A percentile compares a stretch with the other conserved stretches of the same genome.
These are phyloP conservation scores for Phaeosphaeriaceae sp. DNA, from an alignment of 2,329 filamentous ascomycete species.

Conservation along the genomic window DNA sequence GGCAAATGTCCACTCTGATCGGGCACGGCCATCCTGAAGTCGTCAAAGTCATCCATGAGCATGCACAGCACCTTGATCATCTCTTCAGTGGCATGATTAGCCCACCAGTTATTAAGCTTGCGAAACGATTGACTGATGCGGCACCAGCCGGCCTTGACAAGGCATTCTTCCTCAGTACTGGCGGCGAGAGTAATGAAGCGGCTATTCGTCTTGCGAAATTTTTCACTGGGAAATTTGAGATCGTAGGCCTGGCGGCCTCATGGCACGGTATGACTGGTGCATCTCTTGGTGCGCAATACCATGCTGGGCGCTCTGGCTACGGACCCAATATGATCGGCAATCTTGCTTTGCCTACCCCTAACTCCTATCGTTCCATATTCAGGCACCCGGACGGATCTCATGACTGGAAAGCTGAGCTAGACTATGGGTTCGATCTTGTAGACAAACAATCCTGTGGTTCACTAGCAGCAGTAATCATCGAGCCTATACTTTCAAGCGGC, in stretches of 20 bases:
- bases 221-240: slow-evolving; percentile 69
- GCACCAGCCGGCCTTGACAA: slow-evolving; percentile 40
- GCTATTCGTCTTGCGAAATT: slow-evolving; percentile 70
- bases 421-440: slow-evolving; percentile 67
- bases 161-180: slow-evolving; percentile 44
- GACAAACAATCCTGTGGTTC: slow-evolving; percentile 66
- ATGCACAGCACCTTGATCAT: slow-evolving; percentile 40
- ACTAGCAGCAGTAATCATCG: slow-evolving; percentile 67
- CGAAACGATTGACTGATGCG: slow-evolving; percentile 33
- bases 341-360: slow-evolving; percentile 64
- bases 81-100: slow-evolving; percentile 46
- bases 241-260: slow-evolving; percentile 64
- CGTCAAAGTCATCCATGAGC: slow-evolving; percentile 35
- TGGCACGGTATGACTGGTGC: slow-evolving; percentile 68
- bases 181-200: slow-evolving; percentile 57
- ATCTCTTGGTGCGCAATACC: slow-evolving; percentile 61
- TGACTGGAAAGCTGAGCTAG: slow-evolving; percentile 70
- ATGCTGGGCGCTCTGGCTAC: slow-evolving; percentile 57
- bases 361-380: slow-evolving; percentile 68
- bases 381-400: slow-evolving; percentile 64
- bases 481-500: slow-evolving; percentile 65
- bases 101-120: slow-evolving; percentile 42
- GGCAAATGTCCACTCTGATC: slow-evolving; percentile 38
- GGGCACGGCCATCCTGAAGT: slow-evolving; percentile 44
- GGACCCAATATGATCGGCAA: slow-evolving; percentile 61